phyloP scores from a whole-genome alignment of 257 asterid genomes.

The Scutellaria baicalensis region DNA sequence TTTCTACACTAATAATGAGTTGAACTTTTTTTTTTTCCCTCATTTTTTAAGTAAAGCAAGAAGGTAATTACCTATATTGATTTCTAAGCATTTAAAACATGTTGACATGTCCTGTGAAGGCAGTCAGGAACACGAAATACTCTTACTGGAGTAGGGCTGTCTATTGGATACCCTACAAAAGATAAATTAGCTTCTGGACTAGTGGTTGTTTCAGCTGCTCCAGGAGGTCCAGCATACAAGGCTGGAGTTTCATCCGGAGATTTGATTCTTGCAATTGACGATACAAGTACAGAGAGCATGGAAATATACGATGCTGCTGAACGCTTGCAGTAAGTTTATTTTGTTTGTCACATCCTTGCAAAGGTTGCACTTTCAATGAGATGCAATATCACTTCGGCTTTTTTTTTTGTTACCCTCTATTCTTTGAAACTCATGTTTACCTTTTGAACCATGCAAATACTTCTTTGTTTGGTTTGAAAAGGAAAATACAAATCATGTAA shows the following conservation, averaged over 20 bases:
- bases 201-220: slow-evolving; percentile 83
- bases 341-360: slow-evolving; percentile 1
- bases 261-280: slow-evolving; percentile 71
- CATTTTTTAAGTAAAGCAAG: not conserved
- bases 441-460: not conserved
- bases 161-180: slow-evolving; percentile 81
- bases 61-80: slow-evolving; percentile 5
- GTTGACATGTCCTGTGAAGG: slow-evolving; percentile 60
- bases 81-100: slow-evolving; percentile 19
- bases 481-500: not conserved
- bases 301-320: slow-evolving; percentile 93
- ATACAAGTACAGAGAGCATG: slow-evolving; percentile 71
- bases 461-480: not conserved
- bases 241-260: slow-evolving; percentile 90
- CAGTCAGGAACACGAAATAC: slow-evolving; percentile 93
- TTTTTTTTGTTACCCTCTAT: not conserved
- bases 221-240: slow-evolving; percentile 91
- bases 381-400: not conserved
- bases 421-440: not conserved
- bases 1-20: slow-evolving; percentile 2
- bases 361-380: not conserved
- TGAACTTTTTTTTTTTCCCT: not conserved
- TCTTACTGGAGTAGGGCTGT: slow-evolving; percentile 91
- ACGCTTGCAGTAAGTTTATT: slow-evolving; percentile 72
- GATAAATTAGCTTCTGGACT: slow-evolving; percentile 63